Conservation (phyloP, 2,329 filamentous ascomycete genomes). For the Cladophialophora chaetospira region DNA sequence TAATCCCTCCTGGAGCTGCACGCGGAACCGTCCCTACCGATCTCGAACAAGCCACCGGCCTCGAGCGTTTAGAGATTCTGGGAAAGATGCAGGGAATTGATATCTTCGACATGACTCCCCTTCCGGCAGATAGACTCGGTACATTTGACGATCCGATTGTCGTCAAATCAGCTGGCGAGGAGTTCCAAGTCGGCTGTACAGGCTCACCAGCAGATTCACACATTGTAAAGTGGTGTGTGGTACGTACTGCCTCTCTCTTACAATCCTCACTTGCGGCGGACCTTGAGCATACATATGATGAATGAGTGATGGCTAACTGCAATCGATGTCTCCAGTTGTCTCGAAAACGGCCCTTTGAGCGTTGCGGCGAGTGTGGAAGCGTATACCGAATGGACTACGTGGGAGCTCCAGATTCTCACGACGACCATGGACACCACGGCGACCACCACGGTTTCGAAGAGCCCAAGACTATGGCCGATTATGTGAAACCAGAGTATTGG, state of each 20-base stretch:
- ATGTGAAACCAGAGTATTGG: constrained; percentile 90
- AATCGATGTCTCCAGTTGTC: constrained; percentile 68
- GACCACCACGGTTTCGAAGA: constrained; percentile 66
- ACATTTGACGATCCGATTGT: constrained; percentile 80
- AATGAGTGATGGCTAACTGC: constrained; percentile 10
- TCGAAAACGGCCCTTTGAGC: constrained; percentile 86
- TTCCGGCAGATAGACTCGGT: constrained; percentile 89
- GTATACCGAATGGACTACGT: constrained; percentile 98
- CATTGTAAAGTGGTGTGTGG: constrained; percentile 84
- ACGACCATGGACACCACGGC: constrained; percentile 57
- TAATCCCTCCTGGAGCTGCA: constrained; percentile 78
- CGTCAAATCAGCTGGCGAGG: constrained; percentile 88
- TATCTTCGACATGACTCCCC: constrained; percentile 96
- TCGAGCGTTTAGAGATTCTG: constrained; percentile 97
- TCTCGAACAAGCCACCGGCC: constrained; percentile 91
- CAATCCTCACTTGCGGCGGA: not conserved
- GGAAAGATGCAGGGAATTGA: constrained; percentile 99
- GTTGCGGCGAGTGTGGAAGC: constrained; percentile 94
- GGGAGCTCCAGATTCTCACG: constrained; percentile 73
- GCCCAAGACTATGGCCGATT: constrained; percentile 97
- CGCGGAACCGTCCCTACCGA: constrained; percentile 88
- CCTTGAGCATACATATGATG: not conserved
- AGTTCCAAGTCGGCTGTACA: constrained; percentile 97
- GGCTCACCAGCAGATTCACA: constrained; percentile 92
- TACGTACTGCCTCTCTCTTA: constrained; percentile 50